A percentile compares a stretch with the other conserved stretches of the same genome.
Conservation (phyloP, 441 rosid species). For the Gossypium schwendimanii region DNA sequence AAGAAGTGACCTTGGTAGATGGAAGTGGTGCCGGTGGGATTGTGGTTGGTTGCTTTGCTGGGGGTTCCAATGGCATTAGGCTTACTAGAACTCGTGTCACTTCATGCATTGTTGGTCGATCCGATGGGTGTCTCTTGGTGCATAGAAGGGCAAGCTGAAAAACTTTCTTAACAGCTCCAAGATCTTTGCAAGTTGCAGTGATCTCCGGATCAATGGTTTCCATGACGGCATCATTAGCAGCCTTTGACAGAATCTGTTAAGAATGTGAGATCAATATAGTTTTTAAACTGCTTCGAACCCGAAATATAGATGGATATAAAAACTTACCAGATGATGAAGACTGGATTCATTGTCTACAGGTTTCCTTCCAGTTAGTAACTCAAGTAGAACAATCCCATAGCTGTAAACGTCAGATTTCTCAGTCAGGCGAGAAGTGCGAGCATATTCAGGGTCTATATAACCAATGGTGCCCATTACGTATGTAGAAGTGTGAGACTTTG, state of each 20-base stretch:
- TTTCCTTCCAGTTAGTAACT: constrained; percentile 80
- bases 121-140: constrained; percentile 72
- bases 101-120: constrained; percentile 89
- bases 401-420: constrained; percentile 95
- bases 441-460: constrained; percentile 94
- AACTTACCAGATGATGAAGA: constrained; percentile 84
- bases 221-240: constrained; percentile 79
- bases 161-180: constrained; percentile 70
- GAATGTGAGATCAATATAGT: not conserved
- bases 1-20: constrained; percentile 44
- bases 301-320: not conserved
- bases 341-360: constrained; percentile 91
- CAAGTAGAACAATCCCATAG: constrained; percentile 86
- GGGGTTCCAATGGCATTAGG: constrained; percentile 34
- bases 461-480: constrained; percentile 90
- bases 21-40: constrained; percentile 23
- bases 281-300: not conserved
- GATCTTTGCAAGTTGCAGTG: constrained; percentile 65
- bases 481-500: constrained; percentile 82
- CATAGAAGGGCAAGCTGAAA: constrained; percentile 87
- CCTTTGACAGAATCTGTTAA: constrained; percentile 70
- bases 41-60: constrained; percentile 39
- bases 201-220: constrained; percentile 78
- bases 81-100: constrained; percentile 75
- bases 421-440: constrained; percentile 86